These are phyloP conservation scores for Clonostachys chloroleuca DNA, from an alignment of 2,329 filamentous ascomycete species.

Conservation along the genomic window DNA sequence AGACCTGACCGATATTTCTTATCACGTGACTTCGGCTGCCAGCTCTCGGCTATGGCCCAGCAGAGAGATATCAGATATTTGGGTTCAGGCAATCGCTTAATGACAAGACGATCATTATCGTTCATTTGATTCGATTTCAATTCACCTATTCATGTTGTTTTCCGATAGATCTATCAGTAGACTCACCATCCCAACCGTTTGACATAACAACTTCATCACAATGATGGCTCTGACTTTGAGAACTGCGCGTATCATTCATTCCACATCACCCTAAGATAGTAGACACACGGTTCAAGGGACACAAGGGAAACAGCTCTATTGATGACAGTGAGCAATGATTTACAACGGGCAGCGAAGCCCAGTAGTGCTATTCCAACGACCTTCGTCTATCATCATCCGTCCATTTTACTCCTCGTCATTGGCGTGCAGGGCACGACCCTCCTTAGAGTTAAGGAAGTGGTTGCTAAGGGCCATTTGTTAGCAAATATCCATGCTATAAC, in stretches of 20 bases:
- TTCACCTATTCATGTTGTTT: too few relatives aligned
- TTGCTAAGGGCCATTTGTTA: conserved; percentile 46
- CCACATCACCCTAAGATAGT: conserved; percentile 8
- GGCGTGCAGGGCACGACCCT: conserved; percentile 54
- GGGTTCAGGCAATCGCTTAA: too few relatives aligned
- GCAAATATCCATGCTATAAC: neutral
- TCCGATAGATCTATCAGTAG: too few relatives aligned
- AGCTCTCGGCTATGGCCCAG: too few relatives aligned
- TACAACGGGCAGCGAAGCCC: conserved; percentile 27
- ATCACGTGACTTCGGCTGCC: too few relatives aligned
- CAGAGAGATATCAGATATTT: too few relatives aligned
- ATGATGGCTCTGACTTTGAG: neutral
- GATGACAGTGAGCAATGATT: conserved; percentile 21
- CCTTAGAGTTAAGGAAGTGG: conserved; percentile 78
- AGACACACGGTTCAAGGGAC: neutral
- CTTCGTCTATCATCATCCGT: conserved; percentile 3
- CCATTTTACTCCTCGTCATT: conserved; percentile 35
- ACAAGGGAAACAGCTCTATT: too few relatives aligned
- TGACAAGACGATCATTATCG: too few relatives aligned
- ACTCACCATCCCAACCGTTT: too few relatives aligned
- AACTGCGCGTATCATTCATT: neutral
- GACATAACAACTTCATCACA: too few relatives aligned
- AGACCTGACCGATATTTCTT: too few relatives aligned
- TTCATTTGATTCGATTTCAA: too few relatives aligned
- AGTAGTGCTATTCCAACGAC: conserved; percentile 17